Base-by-base conservation (phyloP, 495 filamentous ascomycete species). In the Immersiella caudata region DNA sequence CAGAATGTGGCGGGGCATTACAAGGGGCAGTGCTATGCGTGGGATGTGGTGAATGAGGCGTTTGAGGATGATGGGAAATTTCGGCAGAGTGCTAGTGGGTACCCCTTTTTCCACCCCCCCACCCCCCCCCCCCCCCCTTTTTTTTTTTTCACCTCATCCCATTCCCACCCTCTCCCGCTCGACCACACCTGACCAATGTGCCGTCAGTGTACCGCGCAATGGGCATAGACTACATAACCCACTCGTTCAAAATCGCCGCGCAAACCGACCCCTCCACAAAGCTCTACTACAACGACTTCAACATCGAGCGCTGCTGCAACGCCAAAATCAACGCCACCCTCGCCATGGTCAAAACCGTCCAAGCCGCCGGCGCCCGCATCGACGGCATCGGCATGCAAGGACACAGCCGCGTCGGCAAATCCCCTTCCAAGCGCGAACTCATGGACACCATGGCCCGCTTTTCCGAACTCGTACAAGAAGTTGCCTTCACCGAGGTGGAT, bases 231-330 rank as follows among this genome's bases (percentile, higher is more conserved):
- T 82, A 79, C 68, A 74, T 83, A 67, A 77, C 79, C 16, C 71
- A 80, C 67, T 72, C 81, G 12, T 84, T 84, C 74, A 69, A 55
- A 6, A 76, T 81, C 3, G 85, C 85, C 8, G 68, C 71, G 11
- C 57, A 62, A 16, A 68, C 73, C 3, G 73, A 75, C 69, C 73
- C 71, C 26, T 6, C 2, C 2, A 83, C 64, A 18, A 72, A 69
- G 51, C 69, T 74, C 61, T 91, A 88, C 77, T 87, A 89, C 79
- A 90, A 91, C 74, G 86, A 89, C 76, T 88, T 87, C 76, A 83
- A 83, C 70, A 83, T 88, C 69, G 85, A 87, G 71, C 66, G 65
- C 4, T 74, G 73, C 64, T 75, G 78, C 33, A 81, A 83, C 51
- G 68, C 78, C 66, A 88, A 88, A 70, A 75, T 81, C n/a, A 70